Base-by-base conservation (phyloP, 75 land plant species). In the Ceratopteris richardii region DNA sequence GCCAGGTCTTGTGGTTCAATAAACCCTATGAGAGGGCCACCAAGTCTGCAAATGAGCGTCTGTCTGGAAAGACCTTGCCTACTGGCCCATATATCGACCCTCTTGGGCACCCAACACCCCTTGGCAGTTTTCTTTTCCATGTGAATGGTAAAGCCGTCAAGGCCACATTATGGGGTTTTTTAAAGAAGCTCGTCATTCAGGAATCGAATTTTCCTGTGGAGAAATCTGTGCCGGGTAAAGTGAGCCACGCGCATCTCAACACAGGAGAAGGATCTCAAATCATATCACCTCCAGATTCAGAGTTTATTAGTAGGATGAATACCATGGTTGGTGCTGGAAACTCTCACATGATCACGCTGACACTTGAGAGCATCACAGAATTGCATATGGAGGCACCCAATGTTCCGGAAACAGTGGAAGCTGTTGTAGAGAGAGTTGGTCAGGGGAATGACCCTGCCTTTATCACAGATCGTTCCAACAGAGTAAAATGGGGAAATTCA, bases 71-170 rank as follows among this genome's bases (percentile, higher is more conserved):
- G 16, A 28, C 16, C 2, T 25, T 23, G 7, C 24, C 29, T 2
- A 3, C 54, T 4, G 54, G 54, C 28, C 54, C 54, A 4, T 52
- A 52, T 26, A 23, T 52, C 5, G 54, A 52, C 14, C 54, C 54
- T 2, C 28, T 52, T 7, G 54, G 54, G 54, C 54, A 52, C 28
- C 54, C 54, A 12, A 52, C 54, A 13, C 54, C 54, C 5, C 27
- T 52, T 2, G 54, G 54, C 24, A 52, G 54, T 3, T 52, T 52
- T 23, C 28, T 12, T 7, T 12, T 23, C 1, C 54, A 25, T 23
- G 54, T 26, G 5, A 2, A n/a, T n/a, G 50, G 50, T 5, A 46
- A 5, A 17, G 4, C 54, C 1, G 13, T 24, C 28, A 23, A 24
- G 23, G 54, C 28, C 3, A 52, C 54, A 23, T 28, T 52, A 28